These are phyloP conservation scores for Syncephalastrum sp. DNA, from an alignment of 371 early-diverging fungal species.

Conservation along the genomic window DNA sequence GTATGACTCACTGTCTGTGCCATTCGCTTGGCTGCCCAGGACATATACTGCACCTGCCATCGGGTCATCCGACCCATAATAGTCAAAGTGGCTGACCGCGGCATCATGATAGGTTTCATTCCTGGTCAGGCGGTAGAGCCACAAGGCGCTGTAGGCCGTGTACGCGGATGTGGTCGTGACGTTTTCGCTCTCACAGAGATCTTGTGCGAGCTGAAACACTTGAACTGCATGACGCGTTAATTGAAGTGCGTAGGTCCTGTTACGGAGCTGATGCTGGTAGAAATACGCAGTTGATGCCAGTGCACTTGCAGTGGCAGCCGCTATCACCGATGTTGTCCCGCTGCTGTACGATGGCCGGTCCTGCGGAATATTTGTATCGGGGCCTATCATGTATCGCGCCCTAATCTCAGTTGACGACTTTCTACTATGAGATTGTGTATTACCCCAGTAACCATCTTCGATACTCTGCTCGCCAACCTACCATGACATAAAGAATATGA, in stretches of 20 bases:
- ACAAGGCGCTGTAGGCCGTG: slow-evolving; percentile 54
- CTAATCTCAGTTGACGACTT: not conserved
- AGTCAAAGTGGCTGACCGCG: slow-evolving; percentile 21
- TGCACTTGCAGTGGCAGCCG: slow-evolving; percentile 61
- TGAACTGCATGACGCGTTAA: too few species aligned
- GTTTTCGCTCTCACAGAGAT: slow-evolving; percentile 26
- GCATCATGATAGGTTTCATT: slow-evolving; percentile 31
- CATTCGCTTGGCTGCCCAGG: slow-evolving; percentile 29
- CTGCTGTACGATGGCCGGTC: slow-evolving; percentile 62
- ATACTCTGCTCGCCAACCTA: slow-evolving; percentile 34
- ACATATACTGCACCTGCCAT: slow-evolving; percentile 31
- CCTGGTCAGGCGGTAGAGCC: slow-evolving; percentile 54
- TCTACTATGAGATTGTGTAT: not conserved
- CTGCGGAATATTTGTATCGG: slow-evolving; percentile 50
- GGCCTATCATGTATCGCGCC: slow-evolving; percentile 19
- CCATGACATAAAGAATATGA: not conserved
- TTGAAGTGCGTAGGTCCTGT: slow-evolving; percentile 37
- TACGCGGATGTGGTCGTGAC: slow-evolving; percentile 46
- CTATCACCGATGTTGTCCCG: slow-evolving; percentile 58
- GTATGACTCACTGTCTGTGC: slow-evolving; percentile 15
- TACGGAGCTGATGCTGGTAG: slow-evolving; percentile 34
- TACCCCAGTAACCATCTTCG: slow-evolving; percentile 50
- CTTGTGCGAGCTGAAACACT: too few species aligned
- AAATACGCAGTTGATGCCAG: slow-evolving; percentile 36
- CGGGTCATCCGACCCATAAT: slow-evolving; percentile 46